Conservation (phyloP, 2,329 filamentous ascomycete genomes). For the Pseudogymnoascus pannorum region DNA sequence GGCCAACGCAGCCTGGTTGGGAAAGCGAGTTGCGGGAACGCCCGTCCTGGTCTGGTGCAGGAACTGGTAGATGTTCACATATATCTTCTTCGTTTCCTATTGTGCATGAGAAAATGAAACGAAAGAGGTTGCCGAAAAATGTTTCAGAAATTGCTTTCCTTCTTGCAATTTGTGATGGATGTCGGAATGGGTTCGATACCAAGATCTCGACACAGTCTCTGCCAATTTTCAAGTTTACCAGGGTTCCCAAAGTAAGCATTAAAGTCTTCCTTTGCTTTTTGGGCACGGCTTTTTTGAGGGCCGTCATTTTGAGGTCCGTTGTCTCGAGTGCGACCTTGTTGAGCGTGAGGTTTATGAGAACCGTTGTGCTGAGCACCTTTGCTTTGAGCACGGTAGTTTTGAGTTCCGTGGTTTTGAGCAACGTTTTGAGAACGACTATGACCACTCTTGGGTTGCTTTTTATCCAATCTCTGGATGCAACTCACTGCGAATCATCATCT, state of each 20-base stretch:
- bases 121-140: not conserved
- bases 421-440: not conserved
- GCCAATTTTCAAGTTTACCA: conserved; percentile 36
- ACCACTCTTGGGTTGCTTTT: not conserved
- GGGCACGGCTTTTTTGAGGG: not conserved
- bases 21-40: not conserved
- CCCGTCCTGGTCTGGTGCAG: conserved; percentile 30
- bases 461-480: not conserved
- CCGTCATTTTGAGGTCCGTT: not conserved
- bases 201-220: conserved; percentile 38
- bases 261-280: conserved; percentile 14
- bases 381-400: not conserved
- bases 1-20: not conserved
- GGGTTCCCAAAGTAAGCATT: conserved; percentile 20
- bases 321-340: too few species aligned
- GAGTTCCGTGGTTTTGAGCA: not conserved
- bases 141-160: conserved; percentile 28
- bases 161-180: conserved; percentile 40
- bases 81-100: conserved; percentile 36
- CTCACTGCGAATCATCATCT: not conserved
- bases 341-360: not conserved
- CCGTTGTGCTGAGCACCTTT: not conserved
- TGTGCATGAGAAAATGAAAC: not conserved
- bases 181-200: conserved; percentile 31
- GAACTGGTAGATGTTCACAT: conserved; percentile 45